Percentiles rank a stretch among this genome's conserved stretches.
Evolutionary conservation across 257 asterid genomes (phyloP).

Genomic region (Nicotiana attenuata): DNA sequence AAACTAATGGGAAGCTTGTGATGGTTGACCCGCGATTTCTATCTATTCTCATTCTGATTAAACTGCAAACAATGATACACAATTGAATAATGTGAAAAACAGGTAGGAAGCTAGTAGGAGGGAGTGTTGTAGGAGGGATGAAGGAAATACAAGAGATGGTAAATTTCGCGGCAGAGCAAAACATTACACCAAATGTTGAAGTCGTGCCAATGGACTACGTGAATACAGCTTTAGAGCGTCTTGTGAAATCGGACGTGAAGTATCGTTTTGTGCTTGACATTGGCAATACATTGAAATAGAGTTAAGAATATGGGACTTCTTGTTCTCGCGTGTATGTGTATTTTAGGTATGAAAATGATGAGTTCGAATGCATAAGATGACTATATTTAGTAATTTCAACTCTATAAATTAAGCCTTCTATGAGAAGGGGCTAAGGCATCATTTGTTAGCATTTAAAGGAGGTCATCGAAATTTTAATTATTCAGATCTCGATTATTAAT

Average conservation of each 20-base stretch:
- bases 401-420: too few species aligned
- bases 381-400: too few species aligned
- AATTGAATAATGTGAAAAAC: not conserved
- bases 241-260: constrained; percentile 14
- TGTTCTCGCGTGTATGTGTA: not conserved
- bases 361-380: constrained; percentile 25
- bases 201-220: constrained; percentile 14
- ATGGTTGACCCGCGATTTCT: constrained; percentile 2
- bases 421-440: too few species aligned
- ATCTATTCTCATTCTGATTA: not conserved
- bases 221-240: constrained; percentile 23
- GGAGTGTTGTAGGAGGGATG: constrained; percentile 24
- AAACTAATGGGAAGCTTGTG: constrained; percentile 28
- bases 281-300: constrained; percentile 8
- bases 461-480: too few species aligned
- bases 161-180: constrained; percentile 16
- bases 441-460: too few species aligned
- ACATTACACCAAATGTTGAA: constrained; percentile 14
- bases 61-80: not conserved
- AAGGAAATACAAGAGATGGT: constrained; percentile 29
- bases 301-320: not conserved
- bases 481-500: too few species aligned
- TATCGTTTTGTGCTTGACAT: constrained; percentile 30
- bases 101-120: constrained; percentile 23
- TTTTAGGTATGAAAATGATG: constrained; percentile 18